phyloP scores from a whole-genome alignment of 768 basidiomycete species.

The Pleurotus giganteus region DNA sequence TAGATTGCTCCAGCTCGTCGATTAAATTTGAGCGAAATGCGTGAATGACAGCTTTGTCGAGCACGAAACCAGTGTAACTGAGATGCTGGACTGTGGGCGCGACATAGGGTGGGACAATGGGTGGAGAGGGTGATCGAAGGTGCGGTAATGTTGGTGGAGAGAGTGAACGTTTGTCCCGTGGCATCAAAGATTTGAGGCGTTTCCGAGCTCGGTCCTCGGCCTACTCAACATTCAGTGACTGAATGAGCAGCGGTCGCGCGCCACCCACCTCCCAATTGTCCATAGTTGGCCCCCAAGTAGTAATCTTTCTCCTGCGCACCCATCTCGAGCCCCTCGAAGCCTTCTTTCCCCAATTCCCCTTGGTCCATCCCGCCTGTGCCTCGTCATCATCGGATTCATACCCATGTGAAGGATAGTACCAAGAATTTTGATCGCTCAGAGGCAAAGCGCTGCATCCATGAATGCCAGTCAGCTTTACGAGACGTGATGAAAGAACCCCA shows the following conservation, averaged over 20 bases:
- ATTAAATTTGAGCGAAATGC: conserved; percentile 78
- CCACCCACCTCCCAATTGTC: conserved; percentile 81
- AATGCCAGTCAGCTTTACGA: background rate
- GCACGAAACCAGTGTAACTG: conserved; percentile 79
- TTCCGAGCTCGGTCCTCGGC: conserved; percentile 83
- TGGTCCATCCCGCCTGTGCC: conserved; percentile 38
- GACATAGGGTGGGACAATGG: conserved; percentile 73
- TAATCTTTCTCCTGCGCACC: conserved; percentile 80
- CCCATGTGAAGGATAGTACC: conserved; percentile 84
- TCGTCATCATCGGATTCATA: conserved; percentile 66
- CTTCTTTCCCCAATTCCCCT: conserved; percentile 88
- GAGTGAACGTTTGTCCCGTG: conserved; percentile 59
- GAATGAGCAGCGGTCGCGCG: background rate
- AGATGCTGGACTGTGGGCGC: conserved; percentile 65
- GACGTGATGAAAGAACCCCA: background rate
- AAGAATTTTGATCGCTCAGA: conserved; percentile 70
- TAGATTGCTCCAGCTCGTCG: conserved; percentile 78
- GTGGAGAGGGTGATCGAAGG: conserved; percentile 74
- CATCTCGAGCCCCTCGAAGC: conserved; percentile 72
- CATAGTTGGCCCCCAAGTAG: conserved; percentile 79
- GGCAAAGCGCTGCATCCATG: conserved; percentile 29
- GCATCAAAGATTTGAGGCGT: conserved; percentile 67
- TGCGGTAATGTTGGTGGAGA: conserved; percentile 76
- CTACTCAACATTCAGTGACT: conserved; percentile 35
- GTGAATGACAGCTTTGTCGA: conserved; percentile 82